These are phyloP conservation scores for Aurantiochytrium sp. DNA, from an alignment of 108 stramenopile species.

Conservation along the genomic window DNA sequence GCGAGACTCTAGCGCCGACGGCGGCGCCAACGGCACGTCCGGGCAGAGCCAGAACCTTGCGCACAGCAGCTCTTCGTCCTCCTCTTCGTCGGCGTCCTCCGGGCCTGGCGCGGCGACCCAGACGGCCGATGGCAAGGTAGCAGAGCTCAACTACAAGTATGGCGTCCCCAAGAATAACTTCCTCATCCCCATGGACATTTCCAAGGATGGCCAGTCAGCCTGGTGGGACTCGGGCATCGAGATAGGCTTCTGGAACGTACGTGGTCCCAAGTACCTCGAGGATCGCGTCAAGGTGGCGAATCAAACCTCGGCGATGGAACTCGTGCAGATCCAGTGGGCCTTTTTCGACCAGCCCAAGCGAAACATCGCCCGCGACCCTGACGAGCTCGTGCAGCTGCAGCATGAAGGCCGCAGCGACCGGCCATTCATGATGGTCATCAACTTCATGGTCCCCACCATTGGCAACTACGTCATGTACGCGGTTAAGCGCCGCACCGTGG, in stretches of 20 bases:
- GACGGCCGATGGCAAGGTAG: too few relatives aligned
- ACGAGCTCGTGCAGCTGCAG: slow-evolving; percentile 26
- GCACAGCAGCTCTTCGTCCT: too few relatives aligned
- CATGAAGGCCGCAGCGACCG: neutral
- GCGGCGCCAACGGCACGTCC: neutral
- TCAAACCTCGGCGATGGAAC: neutral
- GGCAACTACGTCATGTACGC: slow-evolving; percentile 4
- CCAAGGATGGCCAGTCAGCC: neutral
- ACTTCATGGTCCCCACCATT: slow-evolving; percentile 29
- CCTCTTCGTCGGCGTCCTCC: neutral
- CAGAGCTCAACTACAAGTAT: neutral
- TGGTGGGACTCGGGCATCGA: slow-evolving; percentile 27
- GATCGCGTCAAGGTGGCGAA: neutral
- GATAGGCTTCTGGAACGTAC: neutral
- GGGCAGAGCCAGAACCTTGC: too few relatives aligned
- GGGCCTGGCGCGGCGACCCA: too few relatives aligned
- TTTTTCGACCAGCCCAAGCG: slow-evolving; percentile 26
- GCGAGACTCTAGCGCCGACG: neutral
- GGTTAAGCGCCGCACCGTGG: neutral
- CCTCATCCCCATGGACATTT: neutral
- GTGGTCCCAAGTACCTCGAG: slow-evolving; percentile 5
- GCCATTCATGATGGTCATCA: slow-evolving; percentile 3
- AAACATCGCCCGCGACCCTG: neutral
- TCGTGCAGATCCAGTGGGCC: slow-evolving; percentile 1
- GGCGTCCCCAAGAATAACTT: neutral